Evolutionary conservation across 352 stramenopile species (phyloP), one percentile per base, ranked within the genome.

Genomic region (Globisporangium barbulae): DNA sequence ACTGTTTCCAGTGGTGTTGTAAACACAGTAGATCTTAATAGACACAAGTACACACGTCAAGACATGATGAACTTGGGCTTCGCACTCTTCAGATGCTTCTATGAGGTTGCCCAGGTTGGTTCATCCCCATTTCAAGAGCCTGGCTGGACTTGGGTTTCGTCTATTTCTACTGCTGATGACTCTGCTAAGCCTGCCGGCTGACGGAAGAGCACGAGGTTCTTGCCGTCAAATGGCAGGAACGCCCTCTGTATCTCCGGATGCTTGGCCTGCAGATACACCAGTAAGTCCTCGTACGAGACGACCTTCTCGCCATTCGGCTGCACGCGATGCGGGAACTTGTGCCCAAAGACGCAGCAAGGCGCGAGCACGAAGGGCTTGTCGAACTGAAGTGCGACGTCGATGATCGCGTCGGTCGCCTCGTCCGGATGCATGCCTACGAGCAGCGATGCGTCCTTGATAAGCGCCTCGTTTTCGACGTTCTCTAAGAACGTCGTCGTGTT

Each of bases 331-430:
- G 90, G 91, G 79, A 98, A 98, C 61, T 93, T 79, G 28, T 89
- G 87, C 5, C 88, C 87, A 72, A 98, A 98, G 13, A 99, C 96
- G 67, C 96, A 99, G 65, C 96, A 99, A 0, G 96, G 96, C n/a
- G 98, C 94, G 10, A 99, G 79, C 2, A 96, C 93, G 75, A 98
- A 98, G 0, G 95, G 88, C 61, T 98, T 98, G 60, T 86, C 69
- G 65, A 93, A 89, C 53, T 75, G 54, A 30, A 98, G 68, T 4
- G 96, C 95, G 22, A 93, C 78, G 70, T 98, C 90, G 2, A 98
- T 81, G 67, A 98, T 98, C 5, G 86, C 81, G 67, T 98, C 96
- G 0, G 96, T 98, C 6, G 96, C 96, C 66, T 96, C 91, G 69
- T 99, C 96, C 19, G 95, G 94, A 65, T 98, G 95, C 86, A 98